Conservation (phyloP, 2,329 filamentous ascomycete species). For the Pseudogymnoascus sp. region DNA sequence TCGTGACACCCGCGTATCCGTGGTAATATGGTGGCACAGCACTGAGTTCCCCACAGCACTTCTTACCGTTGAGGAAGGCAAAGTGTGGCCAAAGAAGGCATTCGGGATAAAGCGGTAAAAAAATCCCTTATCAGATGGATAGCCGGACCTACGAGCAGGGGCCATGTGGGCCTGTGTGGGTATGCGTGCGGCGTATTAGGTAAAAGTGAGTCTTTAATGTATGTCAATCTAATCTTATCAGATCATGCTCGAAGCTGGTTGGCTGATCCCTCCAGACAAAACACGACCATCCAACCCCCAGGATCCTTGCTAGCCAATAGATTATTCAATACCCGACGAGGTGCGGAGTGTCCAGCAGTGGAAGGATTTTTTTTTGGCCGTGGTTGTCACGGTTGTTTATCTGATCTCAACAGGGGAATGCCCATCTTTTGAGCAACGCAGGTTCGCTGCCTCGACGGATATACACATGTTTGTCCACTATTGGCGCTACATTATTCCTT, state of each 20-base stretch:
- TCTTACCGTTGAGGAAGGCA: too few relatives aligned
- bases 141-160: not conserved
- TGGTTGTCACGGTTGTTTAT: not conserved
- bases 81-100: not conserved
- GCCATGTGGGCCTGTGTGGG: not conserved
- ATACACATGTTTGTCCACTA: not conserved
- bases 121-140: not conserved
- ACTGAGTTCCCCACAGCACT: too few relatives aligned
- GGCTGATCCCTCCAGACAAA: not conserved
- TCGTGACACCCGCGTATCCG: too few relatives aligned
- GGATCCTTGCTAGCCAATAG: not conserved
- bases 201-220: not conserved
- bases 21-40: too few relatives aligned
- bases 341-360: not conserved
- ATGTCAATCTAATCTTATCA: not conserved
- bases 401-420: not conserved
- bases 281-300: not conserved
- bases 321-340: not conserved
- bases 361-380: not conserved
- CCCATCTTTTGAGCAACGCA: not conserved
- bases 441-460: not conserved
- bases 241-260: not conserved
- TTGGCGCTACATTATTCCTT: not conserved
- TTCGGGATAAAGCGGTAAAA: not conserved
- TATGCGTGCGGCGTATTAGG: not conserved